A percentile compares a stretch with the other conserved stretches of the same genome.
Conservation (phyloP, 306 rosid species). For the Vigna hirtella region DNA sequence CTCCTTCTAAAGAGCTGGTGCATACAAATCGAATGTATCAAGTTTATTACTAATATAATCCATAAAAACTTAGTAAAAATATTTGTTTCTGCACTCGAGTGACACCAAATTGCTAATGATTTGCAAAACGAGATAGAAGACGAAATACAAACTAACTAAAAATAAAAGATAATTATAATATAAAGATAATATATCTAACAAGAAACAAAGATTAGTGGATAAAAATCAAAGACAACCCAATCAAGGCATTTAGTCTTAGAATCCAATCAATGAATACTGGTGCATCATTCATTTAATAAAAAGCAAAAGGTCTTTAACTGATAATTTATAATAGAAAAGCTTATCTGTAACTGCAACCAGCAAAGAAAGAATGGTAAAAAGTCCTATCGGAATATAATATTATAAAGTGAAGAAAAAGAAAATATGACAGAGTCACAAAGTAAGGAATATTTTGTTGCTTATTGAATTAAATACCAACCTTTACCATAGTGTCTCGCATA, state of each 20-base stretch:
- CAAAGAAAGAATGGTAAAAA: background rate
- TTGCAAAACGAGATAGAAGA: no score
- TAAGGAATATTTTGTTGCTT: slow-evolving; percentile 19
- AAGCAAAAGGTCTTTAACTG: background rate
- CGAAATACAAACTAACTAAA: no score
- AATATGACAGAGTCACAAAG: background rate
- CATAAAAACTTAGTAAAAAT: no score
- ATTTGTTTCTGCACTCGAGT: no score
- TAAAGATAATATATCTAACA: no score
- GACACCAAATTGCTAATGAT: no score
- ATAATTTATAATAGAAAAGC: background rate
- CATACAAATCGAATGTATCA: no score
- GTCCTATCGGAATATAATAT: background rate
- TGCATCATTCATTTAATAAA: background rate
- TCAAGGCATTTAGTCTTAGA: background rate
- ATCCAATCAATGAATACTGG: background rate
- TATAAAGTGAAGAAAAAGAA: slow-evolving; percentile 13
- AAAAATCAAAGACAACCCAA: background rate
- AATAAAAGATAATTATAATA: no score
- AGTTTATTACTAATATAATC: no score
- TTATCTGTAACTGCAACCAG: slow-evolving; percentile 21
- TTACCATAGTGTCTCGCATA: slow-evolving; percentile 88
- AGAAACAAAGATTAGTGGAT: background rate
- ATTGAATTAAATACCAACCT: slow-evolving; percentile 65
- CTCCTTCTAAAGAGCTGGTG: no score